Conservation (phyloP, 805 yeast species). For the Metschnikowia orientalis region DNA sequence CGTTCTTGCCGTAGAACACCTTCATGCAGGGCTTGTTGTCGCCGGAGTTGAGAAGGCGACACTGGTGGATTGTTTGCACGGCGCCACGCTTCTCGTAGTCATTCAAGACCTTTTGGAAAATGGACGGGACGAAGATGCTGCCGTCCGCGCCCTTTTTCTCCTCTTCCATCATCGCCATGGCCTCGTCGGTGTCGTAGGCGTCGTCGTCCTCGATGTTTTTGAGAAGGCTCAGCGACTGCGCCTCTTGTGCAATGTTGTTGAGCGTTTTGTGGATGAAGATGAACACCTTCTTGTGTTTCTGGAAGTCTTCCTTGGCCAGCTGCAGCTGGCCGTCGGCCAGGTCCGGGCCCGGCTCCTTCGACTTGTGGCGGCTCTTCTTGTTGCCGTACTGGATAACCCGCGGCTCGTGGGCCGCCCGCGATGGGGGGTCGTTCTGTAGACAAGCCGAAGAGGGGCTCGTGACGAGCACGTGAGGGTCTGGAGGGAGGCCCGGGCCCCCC, state of each 20-base stretch:
- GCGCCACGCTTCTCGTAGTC: slow-evolving; percentile 11
- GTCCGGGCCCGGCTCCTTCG: neutral
- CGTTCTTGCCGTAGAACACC: slow-evolving; percentile 42
- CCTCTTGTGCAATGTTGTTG: slow-evolving; percentile 7
- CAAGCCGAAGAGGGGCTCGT: neutral
- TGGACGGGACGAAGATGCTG: slow-evolving; percentile 8
- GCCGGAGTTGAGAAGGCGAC: slow-evolving; percentile 35
- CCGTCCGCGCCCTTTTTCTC: slow-evolving; percentile 3
- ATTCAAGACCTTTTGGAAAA: slow-evolving; percentile 12
- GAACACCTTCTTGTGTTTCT: slow-evolving; percentile 8
- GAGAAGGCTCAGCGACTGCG: neutral
- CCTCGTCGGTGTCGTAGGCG: slow-evolving; percentile 11
- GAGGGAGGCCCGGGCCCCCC: neutral
- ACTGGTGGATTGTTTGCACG: slow-evolving; percentile 28
- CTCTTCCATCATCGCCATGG: slow-evolving; percentile 5
- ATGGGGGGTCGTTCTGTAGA: too few species aligned
- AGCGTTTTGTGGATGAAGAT: slow-evolving; percentile 8
- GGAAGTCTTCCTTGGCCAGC: slow-evolving; percentile 5
- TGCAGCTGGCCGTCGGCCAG: neutral
- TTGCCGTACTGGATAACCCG: too few species aligned
- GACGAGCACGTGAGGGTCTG: neutral
- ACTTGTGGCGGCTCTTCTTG: neutral
- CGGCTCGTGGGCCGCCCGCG: too few species aligned
- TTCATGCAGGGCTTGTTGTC: slow-evolving; percentile 32
- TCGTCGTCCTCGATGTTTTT: slow-evolving; percentile 11